Base-by-base conservation (phyloP, 345 rosid genomes). In the Arabidopsis suecica region DNA sequence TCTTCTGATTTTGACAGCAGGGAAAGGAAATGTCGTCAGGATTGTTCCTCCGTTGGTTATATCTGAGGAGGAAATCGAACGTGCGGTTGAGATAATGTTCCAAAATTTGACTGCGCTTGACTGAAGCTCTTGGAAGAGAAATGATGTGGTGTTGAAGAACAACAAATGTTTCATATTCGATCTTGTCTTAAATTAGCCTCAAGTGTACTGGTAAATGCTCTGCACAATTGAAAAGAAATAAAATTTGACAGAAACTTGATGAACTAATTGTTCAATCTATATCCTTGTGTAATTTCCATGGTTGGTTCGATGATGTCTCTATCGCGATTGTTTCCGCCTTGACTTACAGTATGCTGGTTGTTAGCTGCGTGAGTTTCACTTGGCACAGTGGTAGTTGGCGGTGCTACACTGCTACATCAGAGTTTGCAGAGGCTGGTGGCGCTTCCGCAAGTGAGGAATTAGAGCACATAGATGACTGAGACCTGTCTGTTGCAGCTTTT, bases 11-110 rank as follows among this genome's bases (percentile, higher is more conserved):
- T 83, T 89, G 47, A 90, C 93, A 10, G 96, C 97, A 0, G 97
- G 99, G 12, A 90, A 89, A 75, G 97, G 97, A 41, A 87, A 95
- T 55, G 85, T 88, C 5, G 91, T 95, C 54, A 90, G 98, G 80
- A 73, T 92, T 59, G 97, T 95, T 48, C 96, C 97, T 57, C 97
- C 99, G 5, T 71, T 95, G 88, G 83, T 92, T 72, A 85, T 95
- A 68, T 79, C 93, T 5, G 89, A 86, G 78, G 82, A 87, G 73
- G 97, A 93, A 62, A 71, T 93, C 56, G 85, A 82, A 44, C 69
- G 41, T 64, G 97, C 93, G 8, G 96, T 83, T 55, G 89, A 86
- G 62, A 89, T 88, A 74, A 42, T 91, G 36, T 58, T 7, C 54
- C 68, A 73, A 9, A 69, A 73, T 50, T 12, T 87, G 44, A 81